Base-by-base conservation (phyloP, 495 filamentous ascomycete species). In the Neurospora discreta region DNA sequence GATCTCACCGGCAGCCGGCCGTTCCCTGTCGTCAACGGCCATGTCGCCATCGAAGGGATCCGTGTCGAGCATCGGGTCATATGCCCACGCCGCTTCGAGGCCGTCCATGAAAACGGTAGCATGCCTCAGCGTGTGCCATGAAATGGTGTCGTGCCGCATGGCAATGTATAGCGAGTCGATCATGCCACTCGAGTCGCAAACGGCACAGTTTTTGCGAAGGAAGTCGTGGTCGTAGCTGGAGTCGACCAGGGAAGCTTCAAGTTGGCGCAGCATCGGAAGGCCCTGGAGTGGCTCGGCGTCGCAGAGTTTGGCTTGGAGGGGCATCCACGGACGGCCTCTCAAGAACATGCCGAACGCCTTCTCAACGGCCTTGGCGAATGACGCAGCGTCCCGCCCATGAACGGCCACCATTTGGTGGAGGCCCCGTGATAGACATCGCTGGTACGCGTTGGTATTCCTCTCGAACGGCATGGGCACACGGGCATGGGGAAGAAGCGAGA, bases 381-480 rank as follows among this genome's bases (percentile, higher is more conserved):
- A 85, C 60, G 79, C 74, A 70, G 81, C 81, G 74, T 84, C 83
- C 39, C 80, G 80, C 33, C 84, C 85, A 42, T 80, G 78, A 23
- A 88, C 79, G 30, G 82, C 84, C 33, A 87, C 80, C 76, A 86
- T 81, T 71, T 81, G 85, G 77, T 87, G 86, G 68, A 86, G 82
- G 20, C 86, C 86, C 23, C 86, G 84, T 39, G 86, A 87, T 18
- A 88, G 78, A 71, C 86, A 88, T 33, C 86, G 81, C 75, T 87
- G 86, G 77, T 88, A 88, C 7, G 85, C 85, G 68, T 81, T 84
- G 42, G 86, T 88, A 72, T 87, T 85, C 77, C 86, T 85, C 80
- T 88, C 86, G 77, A 88, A 88, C 9, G 86, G 86, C 75, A 88
- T 86, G 41, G 85, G 83, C 72, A 85, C 83, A 60, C 76, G 78